Evolutionary conservation across 129 eudicot genomes (phyloP), one percentile per base, ranked within the genome.

Genomic region (Erigeron canadensis): DNA sequence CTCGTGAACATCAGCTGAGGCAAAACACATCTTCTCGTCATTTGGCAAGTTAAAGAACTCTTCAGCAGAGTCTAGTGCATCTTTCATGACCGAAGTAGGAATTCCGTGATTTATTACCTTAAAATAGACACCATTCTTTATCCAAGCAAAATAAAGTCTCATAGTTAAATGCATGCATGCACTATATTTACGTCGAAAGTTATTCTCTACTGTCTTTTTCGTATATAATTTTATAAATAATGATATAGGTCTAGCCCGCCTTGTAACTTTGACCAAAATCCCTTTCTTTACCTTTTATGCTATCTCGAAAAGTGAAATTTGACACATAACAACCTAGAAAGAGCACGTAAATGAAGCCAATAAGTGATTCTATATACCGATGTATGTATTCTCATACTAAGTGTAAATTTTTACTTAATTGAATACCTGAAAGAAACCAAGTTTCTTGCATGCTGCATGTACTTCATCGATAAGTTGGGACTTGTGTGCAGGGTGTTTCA

Each of bases 81-180:
- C 86, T 37, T 77, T 72, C 64, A 78, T 74, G 75, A 75, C 72
- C 8, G 75, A 71, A 19, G 63, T 7, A 38, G 86, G 84, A 48
- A 89, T 89, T 22, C 89, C 96, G 78, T 89, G 96, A 57, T 86
- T 86, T 48, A 89, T 80, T 63, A 89, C 92, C 96, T 86, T 81
- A 54, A 78, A 28, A 55, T 9, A 45, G 41, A 51, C 50, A 76
- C 4, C 17, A 39, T 12, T 43, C 59, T 56, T 48, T 67, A 83
- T 59, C 66, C 39, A 16, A 73, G 45, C 57, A 21, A 45, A 19
- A 69, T 43, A 10, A 40, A 43, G 16, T 58, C 8, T 7, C 7
- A 22, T 19, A 41, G 17, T 68, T 23, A 43, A 38, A 47, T 86
- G 85, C 83, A 77, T 83, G 85, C 85, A 77, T 80, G 71, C 73